Evolutionary conservation across 495 filamentous ascomycete species (phyloP).

Genomic region (Hypoxylon crocopeplum): DNA sequence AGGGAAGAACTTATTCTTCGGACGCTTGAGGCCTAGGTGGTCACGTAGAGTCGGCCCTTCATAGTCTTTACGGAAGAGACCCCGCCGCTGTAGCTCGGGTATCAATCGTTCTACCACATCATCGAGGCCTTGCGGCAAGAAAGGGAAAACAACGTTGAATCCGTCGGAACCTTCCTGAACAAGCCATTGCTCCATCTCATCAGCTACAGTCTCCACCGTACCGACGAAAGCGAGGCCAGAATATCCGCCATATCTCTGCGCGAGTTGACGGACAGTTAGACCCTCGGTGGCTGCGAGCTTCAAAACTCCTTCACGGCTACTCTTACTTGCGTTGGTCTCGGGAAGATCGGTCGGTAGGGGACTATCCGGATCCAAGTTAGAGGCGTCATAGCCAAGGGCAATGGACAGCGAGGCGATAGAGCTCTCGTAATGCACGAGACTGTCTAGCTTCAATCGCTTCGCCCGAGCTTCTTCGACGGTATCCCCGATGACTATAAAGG

Average conservation of each 20-base stretch:
- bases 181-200: constrained; percentile 58
- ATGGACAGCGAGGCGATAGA: constrained; percentile 62
- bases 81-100: constrained; percentile 59
- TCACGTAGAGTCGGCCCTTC: constrained; percentile 52
- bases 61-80: constrained; percentile 58
- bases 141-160: constrained; percentile 56
- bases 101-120: constrained; percentile 56
- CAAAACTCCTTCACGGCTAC: constrained; percentile 49
- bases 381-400: constrained; percentile 54
- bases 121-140: constrained; percentile 59
- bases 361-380: constrained; percentile 55
- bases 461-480: constrained; percentile 57
- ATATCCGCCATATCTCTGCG: constrained; percentile 58
- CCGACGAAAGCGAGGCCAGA: constrained; percentile 61
- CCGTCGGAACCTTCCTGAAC: constrained; percentile 54
- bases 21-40: constrained; percentile 58
- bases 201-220: constrained; percentile 55
- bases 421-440: constrained; percentile 62
- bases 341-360: constrained; percentile 56
- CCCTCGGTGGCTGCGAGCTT: constrained; percentile 52
- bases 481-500: constrained; percentile 51
- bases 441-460: constrained; percentile 59
- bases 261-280: constrained; percentile 58
- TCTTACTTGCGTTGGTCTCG: constrained; percentile 63
- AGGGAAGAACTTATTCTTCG: constrained; percentile 59